These are phyloP conservation scores for Penicillium salamii DNA, from an alignment of 495 filamentous ascomycete species.

Conservation along the genomic window DNA sequence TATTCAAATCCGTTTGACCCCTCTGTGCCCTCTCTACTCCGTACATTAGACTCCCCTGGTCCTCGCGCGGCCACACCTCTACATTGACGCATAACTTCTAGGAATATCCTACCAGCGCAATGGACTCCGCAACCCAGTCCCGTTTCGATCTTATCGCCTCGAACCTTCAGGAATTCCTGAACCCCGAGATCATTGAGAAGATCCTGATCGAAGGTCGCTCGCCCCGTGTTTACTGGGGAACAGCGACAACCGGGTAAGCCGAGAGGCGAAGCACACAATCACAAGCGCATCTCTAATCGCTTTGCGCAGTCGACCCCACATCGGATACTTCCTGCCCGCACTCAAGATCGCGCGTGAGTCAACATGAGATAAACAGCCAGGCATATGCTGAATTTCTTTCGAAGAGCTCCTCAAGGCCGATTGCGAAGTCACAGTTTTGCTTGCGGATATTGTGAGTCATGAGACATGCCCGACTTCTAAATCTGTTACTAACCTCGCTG, in stretches of 20 bases:
- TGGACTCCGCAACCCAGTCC: constrained; percentile 14
- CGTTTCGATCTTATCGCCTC: constrained; percentile 70
- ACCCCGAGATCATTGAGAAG: constrained; percentile 79
- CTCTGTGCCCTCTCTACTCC: too few species aligned
- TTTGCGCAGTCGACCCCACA: constrained; percentile 1
- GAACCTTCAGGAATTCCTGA: constrained; percentile 82
- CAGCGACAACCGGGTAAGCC: background rate
- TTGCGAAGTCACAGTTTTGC: constrained; percentile 75
- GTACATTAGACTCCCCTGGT: too few species aligned
- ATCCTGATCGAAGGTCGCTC: constrained; percentile 67
- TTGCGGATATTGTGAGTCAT: constrained; percentile 77
- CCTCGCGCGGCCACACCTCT: too few species aligned
- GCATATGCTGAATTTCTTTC: too few species aligned
- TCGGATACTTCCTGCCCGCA: constrained; percentile 12
- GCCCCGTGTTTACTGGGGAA: constrained; percentile 80
- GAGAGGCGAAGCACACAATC: background rate
- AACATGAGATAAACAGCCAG: too few species aligned
- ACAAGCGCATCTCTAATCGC: background rate
- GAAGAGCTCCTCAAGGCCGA: constrained; percentile 83
- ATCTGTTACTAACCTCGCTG: too few species aligned
- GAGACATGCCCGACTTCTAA: too few species aligned
- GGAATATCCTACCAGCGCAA: background rate
- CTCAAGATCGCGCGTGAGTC: constrained; percentile 88
- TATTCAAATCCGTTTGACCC: too few species aligned
- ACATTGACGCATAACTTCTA: too few species aligned